A percentile compares a stretch with the other conserved stretches of the same genome.
Conservation (phyloP, 2,329 filamentous ascomycete genomes). For the Diaporthe aspalathi region DNA sequence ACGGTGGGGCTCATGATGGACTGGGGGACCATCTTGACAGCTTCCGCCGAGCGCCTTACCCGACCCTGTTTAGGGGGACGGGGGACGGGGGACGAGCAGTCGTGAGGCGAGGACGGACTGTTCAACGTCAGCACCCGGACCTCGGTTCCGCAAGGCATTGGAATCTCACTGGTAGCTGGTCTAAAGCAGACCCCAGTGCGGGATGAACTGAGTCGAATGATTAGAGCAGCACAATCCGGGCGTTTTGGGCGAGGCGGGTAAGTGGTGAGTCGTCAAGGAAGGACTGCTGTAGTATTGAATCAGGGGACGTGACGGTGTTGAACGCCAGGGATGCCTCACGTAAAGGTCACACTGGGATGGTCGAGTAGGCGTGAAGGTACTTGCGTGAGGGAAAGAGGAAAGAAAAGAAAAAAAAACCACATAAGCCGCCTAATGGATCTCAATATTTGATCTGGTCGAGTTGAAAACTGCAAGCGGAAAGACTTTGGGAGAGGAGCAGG, state of each 20-base stretch:
- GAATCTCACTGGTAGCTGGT: background rate
- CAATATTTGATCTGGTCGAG: background rate
- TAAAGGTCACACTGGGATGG: background rate
- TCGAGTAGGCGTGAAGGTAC: background rate
- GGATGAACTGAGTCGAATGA: background rate
- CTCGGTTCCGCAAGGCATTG: background rate
- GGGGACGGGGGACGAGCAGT: background rate
- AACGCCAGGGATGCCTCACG: background rate
- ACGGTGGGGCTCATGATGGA: background rate
- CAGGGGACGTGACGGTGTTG: background rate
- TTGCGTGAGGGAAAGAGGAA: background rate
- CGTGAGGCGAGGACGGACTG: slow-evolving; percentile 6
- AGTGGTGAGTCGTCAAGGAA: background rate
- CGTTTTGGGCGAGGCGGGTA: background rate
- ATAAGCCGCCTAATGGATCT: background rate
- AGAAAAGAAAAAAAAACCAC: background rate
- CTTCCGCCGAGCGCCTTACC: background rate
- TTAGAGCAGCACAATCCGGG: background rate
- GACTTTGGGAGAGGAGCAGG: background rate
- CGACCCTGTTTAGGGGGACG: background rate
- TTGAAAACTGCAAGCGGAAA: background rate
- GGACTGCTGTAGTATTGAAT: background rate
- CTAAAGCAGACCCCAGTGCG: background rate
- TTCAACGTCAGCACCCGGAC: background rate
- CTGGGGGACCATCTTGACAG: background rate